Conservation (phyloP, 2,329 filamentous ascomycete genomes). For the Colletotrichum sp. region DNA sequence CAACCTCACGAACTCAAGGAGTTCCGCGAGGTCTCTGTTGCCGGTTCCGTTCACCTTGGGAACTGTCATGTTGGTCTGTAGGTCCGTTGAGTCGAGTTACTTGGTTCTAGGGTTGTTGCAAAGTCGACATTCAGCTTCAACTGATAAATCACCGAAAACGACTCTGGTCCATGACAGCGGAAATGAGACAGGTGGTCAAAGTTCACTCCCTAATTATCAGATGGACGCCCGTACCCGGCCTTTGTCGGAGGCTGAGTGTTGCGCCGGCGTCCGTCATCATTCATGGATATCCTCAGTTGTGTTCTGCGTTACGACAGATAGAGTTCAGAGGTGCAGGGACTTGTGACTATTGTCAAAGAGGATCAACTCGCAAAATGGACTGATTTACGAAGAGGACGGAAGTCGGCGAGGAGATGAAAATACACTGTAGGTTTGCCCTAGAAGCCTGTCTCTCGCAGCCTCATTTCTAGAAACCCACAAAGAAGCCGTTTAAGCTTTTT, state of each 20-base stretch:
- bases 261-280: not conserved
- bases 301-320: not conserved
- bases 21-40: not conserved
- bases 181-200: not conserved
- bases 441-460: not conserved
- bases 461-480: not conserved
- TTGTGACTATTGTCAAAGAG: not conserved
- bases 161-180: not conserved
- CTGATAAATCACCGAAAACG: not conserved
- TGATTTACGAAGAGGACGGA: not conserved
- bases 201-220: not conserved
- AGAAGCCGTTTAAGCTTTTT: conserved; percentile 3
- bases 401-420: not conserved
- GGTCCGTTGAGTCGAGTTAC: too few species aligned
- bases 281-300: not conserved
- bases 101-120: not conserved
- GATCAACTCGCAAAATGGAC: not conserved
- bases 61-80: not conserved
- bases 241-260: not conserved
- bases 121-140: not conserved
- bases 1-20: conserved; percentile 1
- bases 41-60: not conserved
- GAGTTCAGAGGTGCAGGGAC: not conserved
- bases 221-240: not conserved
- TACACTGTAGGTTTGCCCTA: not conserved